Evolutionary conservation across 2,329 filamentous ascomycete genomes (phyloP), one percentile per base, ranked within the genome.

Genomic region (Leptographium galeiforme): DNA sequence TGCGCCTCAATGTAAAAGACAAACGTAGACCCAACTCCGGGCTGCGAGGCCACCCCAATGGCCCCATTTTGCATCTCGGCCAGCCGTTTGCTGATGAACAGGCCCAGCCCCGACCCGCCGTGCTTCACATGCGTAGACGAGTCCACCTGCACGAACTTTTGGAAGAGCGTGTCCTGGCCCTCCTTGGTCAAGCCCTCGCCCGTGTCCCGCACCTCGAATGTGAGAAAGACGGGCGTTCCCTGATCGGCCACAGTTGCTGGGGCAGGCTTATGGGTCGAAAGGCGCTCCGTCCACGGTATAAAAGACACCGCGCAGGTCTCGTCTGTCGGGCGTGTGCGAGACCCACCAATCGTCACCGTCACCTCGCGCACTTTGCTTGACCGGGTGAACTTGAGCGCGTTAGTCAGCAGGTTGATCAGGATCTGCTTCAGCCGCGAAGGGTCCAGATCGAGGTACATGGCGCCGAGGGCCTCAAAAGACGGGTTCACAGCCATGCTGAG

Each of bases 381-480:
- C 39, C 81, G 81, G 1, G 87, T 91, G 62, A 90, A 91, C 61
- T 91, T 91, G 65, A 91, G 82, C 0, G 86, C 85, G 61, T 91
- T 91, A 8, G 85, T 87, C 10, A 87, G 77, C 1, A 91, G 73
- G 60, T 91, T 91, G 64, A 91, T 89, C 4, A 90, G 71, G 1
- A 90, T 84, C 65, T 91, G 87, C 51, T 86, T 76, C 50, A 91
- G 80, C 30, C 87, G 76, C 16, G 82, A 85, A 0, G 87, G 83
- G 63, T 91, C 87, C 33, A 89, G 67, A 38, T 74, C 68, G 4
- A 89, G 78, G 72, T 81, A 89, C 39, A 84, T 78, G 38, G 86
- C 69, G 0, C 68, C 68, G 1, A 82, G 69, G 1, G 74, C 67
- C 38, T 19, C 6, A 62, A 82, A 85, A 0, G 82, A 84, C 16